Evolutionary conservation across 352 stramenopile genomes (phyloP), one percentile per base, ranked within the genome.

Genomic region (Globisporangium takayamanum): DNA sequence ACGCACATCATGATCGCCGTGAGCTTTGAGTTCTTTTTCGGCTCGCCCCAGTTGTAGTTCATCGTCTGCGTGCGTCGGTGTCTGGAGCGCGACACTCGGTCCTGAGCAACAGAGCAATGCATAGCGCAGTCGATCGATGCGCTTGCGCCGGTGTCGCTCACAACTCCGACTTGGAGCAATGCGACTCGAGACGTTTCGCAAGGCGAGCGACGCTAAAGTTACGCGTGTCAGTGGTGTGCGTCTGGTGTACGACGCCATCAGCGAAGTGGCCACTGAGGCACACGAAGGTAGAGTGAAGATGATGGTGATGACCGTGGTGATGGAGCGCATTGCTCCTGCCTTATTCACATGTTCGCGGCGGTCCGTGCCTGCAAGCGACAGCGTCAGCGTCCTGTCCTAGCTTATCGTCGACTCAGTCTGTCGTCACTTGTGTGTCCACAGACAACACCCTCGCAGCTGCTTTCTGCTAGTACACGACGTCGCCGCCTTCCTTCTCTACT

Each of bases 41-140:
- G 84, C 46, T 92, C 81, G 20, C 72, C 73, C 84, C 84, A 94
- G 73, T 94, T 94, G 73, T 83, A 94, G 30, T 88, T 73, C 81
- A 91, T 91, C 5, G 7, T 50, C 28, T 33, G 28, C 28, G 15
- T 12, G 5, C 30, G 46, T 33, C 49, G 15, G 20, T 46, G 20
- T 46, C 18, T 60, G 60, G 22, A 22, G 22, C 22, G 22, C 22
- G 22, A 22, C 22, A 22, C 22, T 22, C 22, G 22, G 22, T 22
- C 22, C 22, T 22, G 22, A 22, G 22, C 22, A 22, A 22, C 22
- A 22, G 22, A 22, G 22, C 22, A 22, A 22, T 22, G 11, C 14
- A 15, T 5, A 33, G 42, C 22, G 33, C 22, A 22, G 22, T 22
- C 22, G 22, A 22, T 36, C 30, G 20, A 49, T 41, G 8, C 28